Evolutionary conservation across 192 early-diverging fungal species (phyloP), one percentile per base, ranked within the genome.

Genomic region (Mortierella antarctica): DNA sequence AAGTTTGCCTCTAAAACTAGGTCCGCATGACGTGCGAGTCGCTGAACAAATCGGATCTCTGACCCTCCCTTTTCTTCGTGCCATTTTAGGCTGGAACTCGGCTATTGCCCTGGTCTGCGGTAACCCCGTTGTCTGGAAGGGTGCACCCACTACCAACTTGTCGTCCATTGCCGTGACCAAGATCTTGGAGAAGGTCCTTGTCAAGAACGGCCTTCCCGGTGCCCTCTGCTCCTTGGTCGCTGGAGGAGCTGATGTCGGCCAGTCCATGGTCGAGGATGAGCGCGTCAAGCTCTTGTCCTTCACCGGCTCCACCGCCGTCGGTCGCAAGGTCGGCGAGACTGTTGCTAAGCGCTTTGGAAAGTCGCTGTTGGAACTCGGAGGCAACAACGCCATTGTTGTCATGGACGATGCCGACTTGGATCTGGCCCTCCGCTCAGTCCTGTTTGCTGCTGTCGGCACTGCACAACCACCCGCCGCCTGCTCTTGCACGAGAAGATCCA

Each of bases 401-500:
- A 92, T 92, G 81, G 89, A 91, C 42, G 97, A 98, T 69, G 96
- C 96, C 7, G 95, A 98, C 73, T 67, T 96, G 42, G 96, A 96
- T 57, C 82, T 98, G 41, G 95, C 96, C 5, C 87, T 96, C 4
- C 88, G 95, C 44, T 89, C 94, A 18, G 89, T 95, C 52, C 83
- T 97, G 20, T 98, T 98, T 88, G 96, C 97, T 15, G 96, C 97
- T 18, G 96, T 98, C 39, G 97, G 97, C 41, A 98, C 96, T 41
- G 97, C 84, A 98, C 97, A 4, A 79, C 97, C 46, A 95, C 96
- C 4, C 91, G 97, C 39, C 91, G 97, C 21, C 83, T 98, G 68
- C 89, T 98, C 69, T 67, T 98, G 15, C 97, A 98, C 65, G 92
- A 95, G 73, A 86, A 86, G 54, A 93, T 97, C 65, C 92, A 97